Evolutionary conservation across 2,329 filamentous ascomycete species (phyloP).

Genomic region (Colletotrichum scovillei): DNA sequence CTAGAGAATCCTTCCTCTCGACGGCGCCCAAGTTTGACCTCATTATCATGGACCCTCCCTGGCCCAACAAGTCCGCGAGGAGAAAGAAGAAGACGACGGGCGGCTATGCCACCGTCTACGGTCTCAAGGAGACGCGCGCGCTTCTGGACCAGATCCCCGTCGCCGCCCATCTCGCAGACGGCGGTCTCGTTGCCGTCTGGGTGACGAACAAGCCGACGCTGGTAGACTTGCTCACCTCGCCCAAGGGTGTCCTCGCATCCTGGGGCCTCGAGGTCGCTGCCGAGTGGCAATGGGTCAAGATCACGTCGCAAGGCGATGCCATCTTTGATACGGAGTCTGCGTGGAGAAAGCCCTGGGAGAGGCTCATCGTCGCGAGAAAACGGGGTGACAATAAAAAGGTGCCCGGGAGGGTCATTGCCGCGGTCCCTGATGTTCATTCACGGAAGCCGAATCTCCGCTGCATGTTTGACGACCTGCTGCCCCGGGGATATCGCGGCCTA

Average conservation of each 20-base stretch:
- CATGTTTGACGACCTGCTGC: conserved; percentile 68
- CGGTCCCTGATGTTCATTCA: conserved; percentile 81
- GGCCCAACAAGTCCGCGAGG: conserved; percentile 81
- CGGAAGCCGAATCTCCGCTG: conserved; percentile 78
- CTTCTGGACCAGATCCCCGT: conserved; percentile 69
- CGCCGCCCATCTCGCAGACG: conserved; percentile 60
- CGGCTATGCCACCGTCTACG: conserved; percentile 60
- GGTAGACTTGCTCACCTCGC: conserved; percentile 63
- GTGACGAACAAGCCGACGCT: conserved; percentile 78
- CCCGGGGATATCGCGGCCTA: conserved; percentile 65
- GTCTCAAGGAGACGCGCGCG: conserved; percentile 56
- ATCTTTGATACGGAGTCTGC: conserved; percentile 68
- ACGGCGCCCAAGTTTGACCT: conserved; percentile 70
- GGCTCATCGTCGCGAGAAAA: conserved; percentile 71
- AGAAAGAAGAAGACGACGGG: conserved; percentile 68
- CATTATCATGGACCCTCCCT: conserved; percentile 81
- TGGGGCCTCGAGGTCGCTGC: conserved; percentile 75
- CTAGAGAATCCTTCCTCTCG: conserved; percentile 52
- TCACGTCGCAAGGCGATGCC: conserved; percentile 73
- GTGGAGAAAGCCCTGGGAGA: conserved; percentile 83
- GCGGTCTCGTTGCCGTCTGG: conserved; percentile 77
- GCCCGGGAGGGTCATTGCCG: conserved; percentile 69
- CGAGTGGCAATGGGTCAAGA: conserved; percentile 86
- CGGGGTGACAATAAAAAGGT: conserved; percentile 44
- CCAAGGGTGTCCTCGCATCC: conserved; percentile 68